A percentile compares a stretch with the other conserved stretches of the same genome.
Conservation (phyloP, 371 early-diverging fungal genomes). For the Mortierella sp. region DNA sequence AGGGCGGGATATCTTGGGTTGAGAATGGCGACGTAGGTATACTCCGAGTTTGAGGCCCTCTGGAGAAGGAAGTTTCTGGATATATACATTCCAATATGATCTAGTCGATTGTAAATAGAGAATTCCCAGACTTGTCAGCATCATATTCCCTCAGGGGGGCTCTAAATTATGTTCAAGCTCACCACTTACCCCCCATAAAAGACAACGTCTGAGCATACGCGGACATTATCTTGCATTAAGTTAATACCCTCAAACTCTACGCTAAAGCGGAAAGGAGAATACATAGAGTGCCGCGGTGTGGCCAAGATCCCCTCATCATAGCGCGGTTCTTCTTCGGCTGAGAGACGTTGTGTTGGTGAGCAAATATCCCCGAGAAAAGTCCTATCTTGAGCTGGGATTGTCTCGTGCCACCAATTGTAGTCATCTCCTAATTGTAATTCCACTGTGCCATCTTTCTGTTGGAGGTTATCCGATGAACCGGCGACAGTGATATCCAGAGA, state of each 20-base stretch:
- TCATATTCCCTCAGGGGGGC: not conserved
- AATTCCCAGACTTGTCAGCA: not conserved
- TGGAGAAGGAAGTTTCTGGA: constrained; percentile 63
- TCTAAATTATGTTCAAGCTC: not conserved
- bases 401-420: not conserved
- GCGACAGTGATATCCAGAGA: not conserved
- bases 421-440: not conserved
- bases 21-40: constrained; percentile 66
- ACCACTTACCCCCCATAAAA: constrained; percentile 71
- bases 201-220: constrained; percentile 62
- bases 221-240: constrained; percentile 55
- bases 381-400: constrained; percentile 14
- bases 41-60: constrained; percentile 64
- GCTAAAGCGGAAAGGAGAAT: constrained; percentile 71
- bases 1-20: not conserved
- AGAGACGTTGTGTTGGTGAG: not conserved
- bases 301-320: not conserved
- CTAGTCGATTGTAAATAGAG: constrained; percentile 32
- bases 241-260: constrained; percentile 64
- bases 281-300: constrained; percentile 54
- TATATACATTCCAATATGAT: constrained; percentile 71
- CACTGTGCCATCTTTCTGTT: not conserved
- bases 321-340: not conserved
- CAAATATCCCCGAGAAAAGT: constrained; percentile 7
- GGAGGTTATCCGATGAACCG: not conserved